These are phyloP conservation scores for Penicillium frequentans DNA, from an alignment of 2,329 filamentous ascomycete species.

Conservation along the genomic window DNA sequence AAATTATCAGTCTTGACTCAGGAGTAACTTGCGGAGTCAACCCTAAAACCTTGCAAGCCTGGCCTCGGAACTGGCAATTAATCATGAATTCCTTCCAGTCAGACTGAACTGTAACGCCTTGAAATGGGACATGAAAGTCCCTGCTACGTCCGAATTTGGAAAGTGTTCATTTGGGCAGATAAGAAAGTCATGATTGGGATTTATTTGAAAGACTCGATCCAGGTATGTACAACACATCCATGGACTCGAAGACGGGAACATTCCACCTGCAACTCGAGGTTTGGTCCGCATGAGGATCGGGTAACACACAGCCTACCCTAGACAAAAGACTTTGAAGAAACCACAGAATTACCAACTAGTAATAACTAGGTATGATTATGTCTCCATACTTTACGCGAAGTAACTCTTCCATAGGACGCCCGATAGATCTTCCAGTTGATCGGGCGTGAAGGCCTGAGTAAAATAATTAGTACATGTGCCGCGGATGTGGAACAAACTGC, in stretches of 20 bases:
- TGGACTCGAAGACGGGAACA: not conserved
- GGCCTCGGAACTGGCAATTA: too few species aligned
- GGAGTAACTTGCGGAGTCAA: not conserved
- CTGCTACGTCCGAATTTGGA: too few species aligned
- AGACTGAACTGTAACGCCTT: too few species aligned
- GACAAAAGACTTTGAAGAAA: not conserved
- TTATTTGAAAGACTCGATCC: conserved; percentile 1
- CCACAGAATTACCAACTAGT: not conserved
- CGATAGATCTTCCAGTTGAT: conserved; percentile 92
- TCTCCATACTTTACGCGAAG: conserved; percentile 66
- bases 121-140: too few species aligned
- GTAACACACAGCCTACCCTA: not conserved
- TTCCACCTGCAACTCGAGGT: not conserved
- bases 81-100: too few species aligned
- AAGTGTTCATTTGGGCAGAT: not conserved
- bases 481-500: not conserved
- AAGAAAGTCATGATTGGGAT: not conserved
- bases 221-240: conserved; percentile 10
- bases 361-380: not conserved
- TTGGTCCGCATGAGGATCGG: not conserved
- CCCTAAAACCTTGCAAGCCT: too few species aligned
- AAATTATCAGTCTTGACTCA: not conserved
- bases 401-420: conserved; percentile 99
- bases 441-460: conserved; percentile 77
- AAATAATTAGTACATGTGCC: conserved; percentile 19